Conservation (phyloP, 441 rosid genomes). For the California macrophylla region DNA sequence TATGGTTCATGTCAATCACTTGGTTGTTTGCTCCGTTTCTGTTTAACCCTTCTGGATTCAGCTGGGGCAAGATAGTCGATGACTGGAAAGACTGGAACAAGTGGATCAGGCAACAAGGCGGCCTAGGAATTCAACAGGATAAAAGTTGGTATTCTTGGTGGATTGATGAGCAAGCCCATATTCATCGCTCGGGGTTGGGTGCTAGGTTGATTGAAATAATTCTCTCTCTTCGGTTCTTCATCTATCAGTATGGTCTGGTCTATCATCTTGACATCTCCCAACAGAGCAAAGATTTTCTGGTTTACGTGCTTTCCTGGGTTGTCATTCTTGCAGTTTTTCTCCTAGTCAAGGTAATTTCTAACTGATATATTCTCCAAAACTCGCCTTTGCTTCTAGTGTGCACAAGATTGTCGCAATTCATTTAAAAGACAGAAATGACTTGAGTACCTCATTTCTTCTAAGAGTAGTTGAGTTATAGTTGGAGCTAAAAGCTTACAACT, state of each 20-base stretch:
- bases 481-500: neutral
- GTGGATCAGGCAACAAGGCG: constrained; percentile 97
- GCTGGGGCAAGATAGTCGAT: constrained; percentile 78
- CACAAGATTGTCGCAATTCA: neutral
- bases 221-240: constrained; percentile 74
- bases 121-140: constrained; percentile 85
- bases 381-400: neutral
- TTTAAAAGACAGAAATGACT: no score
- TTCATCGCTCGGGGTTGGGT: constrained; percentile 56
- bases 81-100: constrained; percentile 99
- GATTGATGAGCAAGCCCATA: constrained; percentile 88
- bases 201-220: constrained; percentile 69
- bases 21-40: constrained; percentile 95
- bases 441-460: no score
- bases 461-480: no score
- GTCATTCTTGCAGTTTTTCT: constrained; percentile 72
- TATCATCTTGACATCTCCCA: constrained; percentile 95
- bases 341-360: constrained; percentile 55
- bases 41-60: constrained; percentile 84
- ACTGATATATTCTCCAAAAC: no score
- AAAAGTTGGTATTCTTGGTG: constrained; percentile 99
- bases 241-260: constrained; percentile 95
- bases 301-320: constrained; percentile 87
- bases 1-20: constrained; percentile 94
- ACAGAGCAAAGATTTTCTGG: constrained; percentile 68